A percentile compares a stretch with the other conserved stretches of the same genome.
phyloP scores from a whole-genome alignment of 2,329 filamentous ascomycete species.

The Sarocladiaceae sp. region DNA sequence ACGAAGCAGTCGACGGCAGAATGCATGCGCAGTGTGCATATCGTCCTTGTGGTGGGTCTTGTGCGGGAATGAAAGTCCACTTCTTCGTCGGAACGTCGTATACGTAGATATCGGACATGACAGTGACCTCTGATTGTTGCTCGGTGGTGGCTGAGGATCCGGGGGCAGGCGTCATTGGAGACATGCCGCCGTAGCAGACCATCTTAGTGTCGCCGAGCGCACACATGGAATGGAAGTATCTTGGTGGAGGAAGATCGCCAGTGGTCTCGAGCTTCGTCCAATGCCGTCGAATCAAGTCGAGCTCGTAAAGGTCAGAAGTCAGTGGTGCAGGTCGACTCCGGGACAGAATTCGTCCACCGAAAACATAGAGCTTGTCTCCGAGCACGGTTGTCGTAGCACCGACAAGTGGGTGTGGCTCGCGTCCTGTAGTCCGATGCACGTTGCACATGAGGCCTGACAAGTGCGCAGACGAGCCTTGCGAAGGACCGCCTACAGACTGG shows the following conservation, averaged over 20 bases:
- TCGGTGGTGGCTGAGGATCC: conserved; percentile 37
- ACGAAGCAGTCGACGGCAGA: conserved; percentile 79
- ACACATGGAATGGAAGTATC: conserved; percentile 97
- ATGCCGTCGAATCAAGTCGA: conserved; percentile 85
- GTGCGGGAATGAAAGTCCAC: conserved; percentile 80
- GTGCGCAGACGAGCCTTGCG: conserved; percentile 49
- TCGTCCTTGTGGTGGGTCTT: conserved; percentile 82
- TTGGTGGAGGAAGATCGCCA: conserved; percentile 82
- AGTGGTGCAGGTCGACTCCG: conserved; percentile 73
- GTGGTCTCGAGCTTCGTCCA: conserved; percentile 86
- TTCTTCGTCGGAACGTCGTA: conserved; percentile 79
- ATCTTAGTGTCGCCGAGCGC: conserved; percentile 90
- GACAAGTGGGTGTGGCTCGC: conserved; percentile 85
- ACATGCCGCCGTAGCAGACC: conserved; percentile 98
- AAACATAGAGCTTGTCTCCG: conserved; percentile 94
- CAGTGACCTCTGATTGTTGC: conserved; percentile 78
- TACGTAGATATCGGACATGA: conserved; percentile 97
- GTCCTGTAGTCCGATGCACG: conserved; percentile 81
- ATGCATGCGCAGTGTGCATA: conserved; percentile 97
- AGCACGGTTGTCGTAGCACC: conserved; percentile 93
- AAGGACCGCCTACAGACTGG: conserved; percentile 34
- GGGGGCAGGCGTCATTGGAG: conserved; percentile 57
- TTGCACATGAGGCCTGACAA: conserved; percentile 66
- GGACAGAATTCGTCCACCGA: conserved; percentile 85
- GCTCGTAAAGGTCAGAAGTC: conserved; percentile 87